Percentiles rank a stretch among this genome's conserved stretches.
Evolutionary conservation across 1,139 yeast genomes (phyloP).

Genomic region (Candida smagusa): DNA sequence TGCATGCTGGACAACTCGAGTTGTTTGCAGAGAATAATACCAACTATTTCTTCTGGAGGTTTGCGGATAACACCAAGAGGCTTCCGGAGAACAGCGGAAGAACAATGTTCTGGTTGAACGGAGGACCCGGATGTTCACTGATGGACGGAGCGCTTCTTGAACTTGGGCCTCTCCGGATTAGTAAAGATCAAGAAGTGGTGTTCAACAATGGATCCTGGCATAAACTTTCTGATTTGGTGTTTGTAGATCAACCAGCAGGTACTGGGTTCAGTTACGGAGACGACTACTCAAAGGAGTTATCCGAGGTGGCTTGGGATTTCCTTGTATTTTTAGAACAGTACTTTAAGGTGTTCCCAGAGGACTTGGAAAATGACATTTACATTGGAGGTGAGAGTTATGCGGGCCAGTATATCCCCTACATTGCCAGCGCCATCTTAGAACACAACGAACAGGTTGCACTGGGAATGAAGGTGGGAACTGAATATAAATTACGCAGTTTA

Average conservation of each 20-base stretch:
- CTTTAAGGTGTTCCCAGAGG: slow-evolving; percentile 73
- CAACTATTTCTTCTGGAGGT: slow-evolving; percentile 81
- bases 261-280: slow-evolving; percentile 79
- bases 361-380: slow-evolving; percentile 58
- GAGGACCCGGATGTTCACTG: slow-evolving; percentile 97
- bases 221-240: slow-evolving; percentile 70
- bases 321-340: slow-evolving; percentile 64
- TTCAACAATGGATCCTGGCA: slow-evolving; percentile 84
- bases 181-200: slow-evolving; percentile 39
- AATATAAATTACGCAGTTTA: slow-evolving; percentile 51
- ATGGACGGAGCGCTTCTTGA: slow-evolving; percentile 98
- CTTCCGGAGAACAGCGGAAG: slow-evolving; percentile 30
- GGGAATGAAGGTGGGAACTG: not conserved
- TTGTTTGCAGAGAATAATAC: slow-evolving; percentile 53
- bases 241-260: slow-evolving; percentile 93
- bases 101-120: slow-evolving; percentile 84
- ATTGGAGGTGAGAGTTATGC: slow-evolving; percentile 97
- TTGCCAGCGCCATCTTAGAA: slow-evolving; percentile 61
- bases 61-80: slow-evolving; percentile 32
- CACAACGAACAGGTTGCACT: slow-evolving; percentile 32
- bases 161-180: slow-evolving; percentile 79
- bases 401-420: slow-evolving; percentile 92
- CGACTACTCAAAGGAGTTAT: slow-evolving; percentile 56
- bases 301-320: slow-evolving; percentile 58
- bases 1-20: slow-evolving; percentile 73